Evolutionary conservation across 73 alveolate species (phyloP), one percentile per base, ranked within the genome.

Genomic region (Effrenium voratum): DNA sequence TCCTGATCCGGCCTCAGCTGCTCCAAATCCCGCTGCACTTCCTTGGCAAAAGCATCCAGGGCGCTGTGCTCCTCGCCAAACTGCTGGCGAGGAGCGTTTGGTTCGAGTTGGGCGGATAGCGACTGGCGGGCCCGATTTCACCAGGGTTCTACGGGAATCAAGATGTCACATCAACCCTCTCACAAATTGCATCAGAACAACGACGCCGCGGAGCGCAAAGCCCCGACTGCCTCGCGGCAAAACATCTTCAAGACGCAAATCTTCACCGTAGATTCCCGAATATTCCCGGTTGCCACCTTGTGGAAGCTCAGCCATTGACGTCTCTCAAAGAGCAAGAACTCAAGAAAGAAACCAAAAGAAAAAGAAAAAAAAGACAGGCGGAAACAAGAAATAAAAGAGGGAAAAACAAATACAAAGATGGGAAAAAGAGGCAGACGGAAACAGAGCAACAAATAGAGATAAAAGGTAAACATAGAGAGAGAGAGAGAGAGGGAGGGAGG

Each of bases 1-100:
- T n/a, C n/a, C n/a, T n/a, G n/a, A n/a, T n/a, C n/a, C n/a, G n/a
- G n/a, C n/a, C n/a, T n/a, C n/a, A n/a, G n/a, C n/a, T n/a, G n/a
- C n/a, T 76, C 87, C 87, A 76, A 76, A 55, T 76, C 60, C 55
- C 41, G 59, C 36, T 76, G 87, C 19, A 76, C 44, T 59, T 76
- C 87, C 2, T 55, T 40, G 26, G 87, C 87, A 44, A 76, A 76
- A 36, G 87, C 87, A 26, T 76, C 87, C 60, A 76, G 44, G 24
- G 15, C 26, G 60, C 87, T 76, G 87, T 76, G 87, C 60, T 76
- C 87, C 87, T 76, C n/a, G n/a, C n/a, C n/a, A n/a, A n/a, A n/a
- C n/a, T n/a, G n/a, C n/a, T n/a, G n/a, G n/a, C n/a, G n/a, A n/a
- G n/a, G n/a, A n/a, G n/a, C n/a, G n/a, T n/a, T n/a, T n/a, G n/a